phyloP scores from a whole-genome alignment of 1,284 basidiomycete genomes.

The Irpex lacteus region DNA sequence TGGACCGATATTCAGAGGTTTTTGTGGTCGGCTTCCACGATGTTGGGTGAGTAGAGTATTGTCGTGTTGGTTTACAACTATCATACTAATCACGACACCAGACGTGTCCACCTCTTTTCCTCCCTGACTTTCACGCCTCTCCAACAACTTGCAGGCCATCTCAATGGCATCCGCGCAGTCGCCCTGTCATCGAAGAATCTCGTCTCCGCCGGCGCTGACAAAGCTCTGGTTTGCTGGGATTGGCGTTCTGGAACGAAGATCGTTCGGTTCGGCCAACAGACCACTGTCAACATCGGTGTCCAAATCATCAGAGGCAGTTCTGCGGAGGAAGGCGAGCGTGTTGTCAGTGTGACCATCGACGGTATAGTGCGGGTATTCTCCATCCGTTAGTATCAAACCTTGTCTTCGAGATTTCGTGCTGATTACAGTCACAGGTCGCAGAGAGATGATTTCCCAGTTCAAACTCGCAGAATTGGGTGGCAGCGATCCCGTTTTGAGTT shows the following conservation, averaged over 20 bases:
- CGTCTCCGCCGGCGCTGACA: constrained; percentile 85
- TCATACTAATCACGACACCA: constrained; percentile 22
- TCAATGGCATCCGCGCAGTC: constrained; percentile 83
- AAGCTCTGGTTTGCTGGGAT: constrained; percentile 91
- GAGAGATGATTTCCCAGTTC: constrained; percentile 92
- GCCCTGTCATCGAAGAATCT: constrained; percentile 83
- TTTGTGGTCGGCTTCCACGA: constrained; percentile 93
- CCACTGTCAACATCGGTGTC: constrained; percentile 88
- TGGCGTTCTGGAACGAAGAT: constrained; percentile 85
- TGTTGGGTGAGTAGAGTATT: constrained; percentile 60
- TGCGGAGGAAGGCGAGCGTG: constrained; percentile 66
- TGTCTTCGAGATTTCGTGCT: background rate
- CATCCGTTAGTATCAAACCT: constrained; percentile 56
- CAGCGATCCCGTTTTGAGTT: constrained; percentile 58
- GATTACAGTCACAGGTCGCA: constrained; percentile 42
- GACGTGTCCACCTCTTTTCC: constrained; percentile 80
- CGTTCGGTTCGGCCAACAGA: constrained; percentile 90
- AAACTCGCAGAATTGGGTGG: constrained; percentile 80
- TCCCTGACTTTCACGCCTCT: constrained; percentile 77
- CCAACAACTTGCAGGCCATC: constrained; percentile 81
- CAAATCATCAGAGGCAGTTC: constrained; percentile 63
- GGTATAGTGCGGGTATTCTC: constrained; percentile 89
- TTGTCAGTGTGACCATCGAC: constrained; percentile 89
- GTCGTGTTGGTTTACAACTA: background rate
- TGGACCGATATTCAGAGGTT: constrained; percentile 51